Conservation (phyloP, 2,329 filamentous ascomycete species). For the Pseudogymnoascus sp. region DNA sequence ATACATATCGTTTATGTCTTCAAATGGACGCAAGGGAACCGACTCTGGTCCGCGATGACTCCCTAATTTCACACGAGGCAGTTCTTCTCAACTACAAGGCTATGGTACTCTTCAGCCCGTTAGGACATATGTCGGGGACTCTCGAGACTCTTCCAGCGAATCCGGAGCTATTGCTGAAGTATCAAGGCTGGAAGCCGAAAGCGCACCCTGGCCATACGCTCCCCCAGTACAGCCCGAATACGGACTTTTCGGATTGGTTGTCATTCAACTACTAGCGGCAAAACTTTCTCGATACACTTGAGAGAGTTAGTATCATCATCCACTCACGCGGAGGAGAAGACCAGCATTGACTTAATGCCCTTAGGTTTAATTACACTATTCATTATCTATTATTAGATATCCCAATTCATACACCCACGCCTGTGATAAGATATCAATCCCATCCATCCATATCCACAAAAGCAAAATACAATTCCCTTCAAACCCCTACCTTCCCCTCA, state of each 20-base stretch:
- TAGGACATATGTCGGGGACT: not conserved
- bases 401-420: not conserved
- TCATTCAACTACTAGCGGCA: not conserved
- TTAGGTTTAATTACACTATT: not conserved
- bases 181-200: not conserved
- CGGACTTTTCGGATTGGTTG: too few relatives aligned
- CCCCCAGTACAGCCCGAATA: too few relatives aligned
- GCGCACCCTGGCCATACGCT: too few relatives aligned
- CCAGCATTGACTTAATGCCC: not conserved
- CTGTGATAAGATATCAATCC: not conserved
- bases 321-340: not conserved
- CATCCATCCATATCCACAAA: not conserved
- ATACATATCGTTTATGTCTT: not conserved
- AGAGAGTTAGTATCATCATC: not conserved
- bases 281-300: not conserved
- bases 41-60: not conserved
- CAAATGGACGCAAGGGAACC: not conserved
- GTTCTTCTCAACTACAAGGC: not conserved
- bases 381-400: slow-evolving; percentile 8
- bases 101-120: not conserved
- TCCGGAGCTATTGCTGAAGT: not conserved
- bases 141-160: not conserved
- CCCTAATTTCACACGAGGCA: not conserved
- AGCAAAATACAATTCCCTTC: not conserved
- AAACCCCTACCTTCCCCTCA: slow-evolving; percentile 9